Evolutionary conservation across 768 basidiomycete genomes (phyloP).

Genomic region (Strobilomyces confusus): DNA sequence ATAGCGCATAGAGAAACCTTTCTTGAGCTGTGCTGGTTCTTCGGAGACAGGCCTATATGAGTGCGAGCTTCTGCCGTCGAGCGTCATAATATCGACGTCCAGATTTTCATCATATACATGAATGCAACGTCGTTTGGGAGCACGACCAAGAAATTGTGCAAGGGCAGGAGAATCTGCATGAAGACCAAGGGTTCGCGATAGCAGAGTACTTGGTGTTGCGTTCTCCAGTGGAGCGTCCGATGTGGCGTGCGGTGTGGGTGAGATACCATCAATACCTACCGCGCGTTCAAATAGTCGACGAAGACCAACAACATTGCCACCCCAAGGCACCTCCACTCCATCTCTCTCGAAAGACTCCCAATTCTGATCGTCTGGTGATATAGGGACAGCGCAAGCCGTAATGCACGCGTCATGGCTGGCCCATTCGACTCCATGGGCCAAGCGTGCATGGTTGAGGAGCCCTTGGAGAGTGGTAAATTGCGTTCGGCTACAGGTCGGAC

Average conservation of each 20-base stretch:
- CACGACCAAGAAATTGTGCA: slow-evolving; percentile 47
- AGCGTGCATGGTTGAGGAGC: slow-evolving; percentile 48
- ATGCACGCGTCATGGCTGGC: slow-evolving; percentile 52
- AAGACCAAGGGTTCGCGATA: slow-evolving; percentile 46
- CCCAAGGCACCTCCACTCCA: slow-evolving; percentile 33
- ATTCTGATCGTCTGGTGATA: slow-evolving; percentile 30
- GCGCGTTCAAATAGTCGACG: slow-evolving; percentile 48
- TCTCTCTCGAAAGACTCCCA: slow-evolving; percentile 38
- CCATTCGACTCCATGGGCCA: slow-evolving; percentile 46
- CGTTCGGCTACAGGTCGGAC: slow-evolving; percentile 41
- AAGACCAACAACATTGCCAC: slow-evolving; percentile 41
- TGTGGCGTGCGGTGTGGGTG: slow-evolving; percentile 7
- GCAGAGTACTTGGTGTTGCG: slow-evolving; percentile 32
- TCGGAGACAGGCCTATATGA: not conserved
- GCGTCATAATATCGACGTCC: slow-evolving; percentile 31
- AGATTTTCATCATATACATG: slow-evolving; percentile 33
- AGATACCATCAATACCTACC: slow-evolving; percentile 35
- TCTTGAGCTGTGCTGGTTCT: slow-evolving; percentile 1
- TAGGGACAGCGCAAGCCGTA: slow-evolving; percentile 38
- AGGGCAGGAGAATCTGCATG: slow-evolving; percentile 50
- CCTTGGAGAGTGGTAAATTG: slow-evolving; percentile 52
- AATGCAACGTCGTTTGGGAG: slow-evolving; percentile 40
- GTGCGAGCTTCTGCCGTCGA: slow-evolving; percentile 4
- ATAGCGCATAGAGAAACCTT: slow-evolving; percentile 37
- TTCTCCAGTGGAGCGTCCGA: slow-evolving; percentile 5